Conservation (phyloP, 2,329 filamentous ascomycete species). For the Macroventuria anomochaeta region DNA sequence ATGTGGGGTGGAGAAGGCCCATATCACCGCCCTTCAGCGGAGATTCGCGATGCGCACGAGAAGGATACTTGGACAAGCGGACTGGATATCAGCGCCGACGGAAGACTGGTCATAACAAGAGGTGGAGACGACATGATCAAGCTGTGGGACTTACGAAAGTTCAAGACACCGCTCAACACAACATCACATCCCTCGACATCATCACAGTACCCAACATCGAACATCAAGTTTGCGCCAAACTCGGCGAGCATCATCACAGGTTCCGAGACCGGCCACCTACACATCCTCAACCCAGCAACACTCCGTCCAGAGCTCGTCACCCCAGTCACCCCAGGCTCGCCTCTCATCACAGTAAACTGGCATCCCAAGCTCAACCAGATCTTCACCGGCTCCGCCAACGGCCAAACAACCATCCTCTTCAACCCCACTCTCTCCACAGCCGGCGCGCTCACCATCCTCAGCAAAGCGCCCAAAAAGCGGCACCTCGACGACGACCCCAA, state of each 20-base stretch:
- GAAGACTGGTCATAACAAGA: conserved; percentile 85
- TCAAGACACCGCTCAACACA: conserved; percentile 85
- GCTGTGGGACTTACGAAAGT: conserved; percentile 95
- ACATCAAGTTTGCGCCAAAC: conserved; percentile 88
- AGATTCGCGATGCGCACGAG: conserved; percentile 83
- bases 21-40: conserved; percentile 78
- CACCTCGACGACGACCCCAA: conserved; percentile 93
- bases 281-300: conserved; percentile 93
- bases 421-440: conserved; percentile 81
- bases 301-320: conserved; percentile 84
- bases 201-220: conserved; percentile 80
- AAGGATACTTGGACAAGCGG: conserved; percentile 90
- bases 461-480: conserved; percentile 88
- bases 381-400: conserved; percentile 89
- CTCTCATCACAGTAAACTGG: conserved; percentile 87
- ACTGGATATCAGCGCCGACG: conserved; percentile 88
- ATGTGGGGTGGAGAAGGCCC: conserved; percentile 94
- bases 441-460: conserved; percentile 89
- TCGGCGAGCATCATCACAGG: conserved; percentile 87
- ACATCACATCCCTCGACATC: conserved; percentile 82
- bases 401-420: conserved; percentile 88
- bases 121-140: conserved; percentile 94
- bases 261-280: conserved; percentile 81
- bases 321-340: conserved; percentile 82
- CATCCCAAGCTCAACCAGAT: conserved; percentile 96